Evolutionary conservation across 768 basidiomycete genomes (phyloP), one percentile per base, ranked within the genome.

Genomic region (Boletellus ananiceps): DNA sequence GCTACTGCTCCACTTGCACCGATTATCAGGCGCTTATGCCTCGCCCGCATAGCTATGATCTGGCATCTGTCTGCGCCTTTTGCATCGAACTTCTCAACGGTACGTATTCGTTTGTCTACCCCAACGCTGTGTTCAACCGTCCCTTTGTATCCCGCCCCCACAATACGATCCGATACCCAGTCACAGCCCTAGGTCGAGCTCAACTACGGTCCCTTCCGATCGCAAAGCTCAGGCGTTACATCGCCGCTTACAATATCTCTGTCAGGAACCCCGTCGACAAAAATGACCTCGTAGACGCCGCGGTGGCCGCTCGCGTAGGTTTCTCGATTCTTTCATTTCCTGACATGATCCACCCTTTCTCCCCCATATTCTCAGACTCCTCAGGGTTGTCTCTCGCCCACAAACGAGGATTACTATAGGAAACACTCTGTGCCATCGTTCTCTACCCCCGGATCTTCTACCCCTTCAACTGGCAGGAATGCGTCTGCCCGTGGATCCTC

Each of bases 11-110:
- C 33, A 80, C 76, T 37, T 91, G 88, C 65, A 73, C 81, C 2
- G 88, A 89, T 60, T 88, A 78, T 63, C 84, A 83, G 60, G 88
- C 86, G 1, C 72, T 91, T 35, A 81, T 88, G 81, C 88, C 88
- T n/a, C 75, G 85, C 8, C 39, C 66, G 9, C 76, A 71, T 29
- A 88, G 88, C 4, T 84, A 89, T 63, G 84, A 86, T 59, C 59
- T 71, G 8, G 76, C 79, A 53, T 67, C 73, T 23, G 88, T 91
- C 31, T 91, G 88, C 59, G 83, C 72, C 1, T 87, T 71, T 62
- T 91, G 88, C 65, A 81, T 88, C 44, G 86, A 89, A 46, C 72
- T 76, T 56, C 66, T 91, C 35, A 80, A 66, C 27, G 77, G 88
- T 90, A 62, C 44, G 80, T 63, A 56, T 37, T 40, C 19, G 11